A percentile compares a stretch with the other conserved stretches of the same genome.
Evolutionary conservation across 2,329 filamentous ascomycete genomes (phyloP).

Genomic region (Diaporthe nobilis): DNA sequence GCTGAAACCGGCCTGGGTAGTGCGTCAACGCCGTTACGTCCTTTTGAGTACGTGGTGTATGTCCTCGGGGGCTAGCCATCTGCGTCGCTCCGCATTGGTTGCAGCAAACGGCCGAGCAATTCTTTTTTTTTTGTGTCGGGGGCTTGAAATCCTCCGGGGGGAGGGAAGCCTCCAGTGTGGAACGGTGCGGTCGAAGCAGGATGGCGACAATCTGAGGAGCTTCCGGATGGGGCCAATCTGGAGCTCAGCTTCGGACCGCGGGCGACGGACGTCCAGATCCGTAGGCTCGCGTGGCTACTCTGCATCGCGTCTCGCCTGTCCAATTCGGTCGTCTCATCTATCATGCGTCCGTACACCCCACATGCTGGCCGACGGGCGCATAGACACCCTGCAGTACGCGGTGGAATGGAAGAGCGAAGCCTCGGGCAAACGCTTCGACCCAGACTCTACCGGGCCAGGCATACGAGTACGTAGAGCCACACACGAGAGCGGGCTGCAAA

Average conservation of each 20-base stretch:
- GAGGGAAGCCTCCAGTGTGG: not conserved
- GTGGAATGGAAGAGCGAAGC: slow-evolving; percentile 1
- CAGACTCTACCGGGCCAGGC: not conserved
- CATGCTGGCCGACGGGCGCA: not conserved
- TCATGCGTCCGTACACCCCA: slow-evolving; percentile 16
- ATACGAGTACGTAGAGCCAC: not conserved
- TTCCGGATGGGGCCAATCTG: slow-evolving; percentile 12
- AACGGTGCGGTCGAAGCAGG: not conserved
- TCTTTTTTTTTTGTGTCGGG: too few species aligned
- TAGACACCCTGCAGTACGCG: slow-evolving; percentile 2
- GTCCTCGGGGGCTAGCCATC: not conserved
- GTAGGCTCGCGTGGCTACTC: slow-evolving; percentile 40
- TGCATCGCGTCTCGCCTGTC: slow-evolving; percentile 37
- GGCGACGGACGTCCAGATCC: slow-evolving; percentile 27
- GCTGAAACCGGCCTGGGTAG: slow-evolving; percentile 16
- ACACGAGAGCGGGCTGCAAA: not conserved
- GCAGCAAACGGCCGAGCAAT: slow-evolving; percentile 11
- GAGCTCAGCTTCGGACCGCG: slow-evolving; percentile 29
- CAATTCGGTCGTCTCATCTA: slow-evolving; percentile 20
- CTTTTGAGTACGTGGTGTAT: not conserved
- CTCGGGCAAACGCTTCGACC: slow-evolving; percentile 2
- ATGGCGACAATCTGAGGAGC: not conserved
- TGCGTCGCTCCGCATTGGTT: slow-evolving; percentile 1
- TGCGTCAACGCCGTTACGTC: not conserved
- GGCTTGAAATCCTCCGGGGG: not conserved